Conservation (phyloP, 371 early-diverging fungal species). For the Apophysomyces variabilis region DNA sequence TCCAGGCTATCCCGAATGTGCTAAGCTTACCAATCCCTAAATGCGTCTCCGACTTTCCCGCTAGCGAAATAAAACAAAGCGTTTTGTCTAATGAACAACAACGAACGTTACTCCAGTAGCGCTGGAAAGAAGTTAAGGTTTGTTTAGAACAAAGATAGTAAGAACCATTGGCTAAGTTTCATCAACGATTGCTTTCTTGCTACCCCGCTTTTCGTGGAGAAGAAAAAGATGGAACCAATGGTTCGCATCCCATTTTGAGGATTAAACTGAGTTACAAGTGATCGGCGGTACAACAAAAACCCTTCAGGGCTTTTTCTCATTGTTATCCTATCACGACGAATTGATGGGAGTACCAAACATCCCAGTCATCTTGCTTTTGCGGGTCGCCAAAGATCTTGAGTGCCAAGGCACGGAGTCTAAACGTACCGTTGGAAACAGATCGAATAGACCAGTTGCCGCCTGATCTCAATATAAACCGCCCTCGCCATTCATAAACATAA, state of each 20-base stretch:
- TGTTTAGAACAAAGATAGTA: not conserved
- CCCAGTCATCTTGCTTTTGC: slow-evolving; percentile 17
- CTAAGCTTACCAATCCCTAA: slow-evolving; percentile 7
- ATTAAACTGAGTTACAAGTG: slow-evolving; percentile 9
- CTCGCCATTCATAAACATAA: slow-evolving; percentile 19
- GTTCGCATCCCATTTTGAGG: slow-evolving; percentile 4
- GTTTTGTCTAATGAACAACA: not conserved
- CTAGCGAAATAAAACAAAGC: not conserved
- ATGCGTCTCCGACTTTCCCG: slow-evolving; percentile 6
- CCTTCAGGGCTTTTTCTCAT: slow-evolving; percentile 1
- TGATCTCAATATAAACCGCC: not conserved
- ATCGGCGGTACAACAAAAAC: slow-evolving; percentile 6
- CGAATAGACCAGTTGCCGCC: not conserved
- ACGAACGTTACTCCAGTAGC: not conserved
- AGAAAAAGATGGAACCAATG: slow-evolving; percentile 4
- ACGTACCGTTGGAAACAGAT: slow-evolving; percentile 1
- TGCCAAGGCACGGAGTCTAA: slow-evolving; percentile 12
- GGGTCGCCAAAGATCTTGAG: slow-evolving; percentile 22
- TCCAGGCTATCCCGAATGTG: not conserved
- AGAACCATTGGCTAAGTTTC: slow-evolving; percentile 1
- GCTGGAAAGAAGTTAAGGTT: not conserved
- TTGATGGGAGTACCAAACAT: slow-evolving; percentile 21
- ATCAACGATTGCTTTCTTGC: not conserved
- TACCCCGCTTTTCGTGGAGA: not conserved
- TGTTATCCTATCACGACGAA: slow-evolving; percentile 14